A percentile compares a stretch with the other conserved stretches of the same genome.
These are phyloP conservation scores for Diaporthe sp. DNA, from an alignment of 2,329 filamentous ascomycete species.

Conservation along the genomic window DNA sequence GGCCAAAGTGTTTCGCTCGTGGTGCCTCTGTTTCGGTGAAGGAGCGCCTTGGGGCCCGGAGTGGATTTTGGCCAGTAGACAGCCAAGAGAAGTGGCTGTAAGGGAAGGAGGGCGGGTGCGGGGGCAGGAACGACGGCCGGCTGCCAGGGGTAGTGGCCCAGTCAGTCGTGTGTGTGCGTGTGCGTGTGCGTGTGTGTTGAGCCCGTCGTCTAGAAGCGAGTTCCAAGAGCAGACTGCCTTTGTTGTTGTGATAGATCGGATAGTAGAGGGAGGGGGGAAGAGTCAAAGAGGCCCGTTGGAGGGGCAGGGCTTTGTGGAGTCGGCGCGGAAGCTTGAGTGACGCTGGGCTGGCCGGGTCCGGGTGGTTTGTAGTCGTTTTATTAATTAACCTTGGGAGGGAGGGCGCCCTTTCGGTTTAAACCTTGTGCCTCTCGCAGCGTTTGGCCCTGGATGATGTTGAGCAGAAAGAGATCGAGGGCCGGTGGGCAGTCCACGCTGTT, in stretches of 20 bases:
- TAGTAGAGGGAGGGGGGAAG: neutral
- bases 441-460: neutral
- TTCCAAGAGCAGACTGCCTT: neutral
- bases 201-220: neutral
- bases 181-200: neutral
- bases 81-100: conserved; percentile 22
- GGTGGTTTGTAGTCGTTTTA: neutral
- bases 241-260: conserved; percentile 10
- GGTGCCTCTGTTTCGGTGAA: conserved; percentile 22
- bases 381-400: neutral
- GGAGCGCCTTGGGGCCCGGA: conserved; percentile 11
- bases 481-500: conserved; percentile 7
- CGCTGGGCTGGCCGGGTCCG: conserved; percentile 28
- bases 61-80: conserved; percentile 10
- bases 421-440: neutral
- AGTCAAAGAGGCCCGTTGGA: conserved; percentile 18
- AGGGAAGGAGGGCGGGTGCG: neutral
- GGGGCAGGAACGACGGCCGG: neutral
- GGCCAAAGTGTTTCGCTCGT: conserved; percentile 27
- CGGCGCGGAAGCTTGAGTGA: conserved; percentile 14
- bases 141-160: neutral
- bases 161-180: neutral
- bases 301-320: conserved; percentile 30
- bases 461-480: neutral
- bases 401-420: neutral